A percentile compares a stretch with the other conserved stretches of the same genome.
phyloP scores from a whole-genome alignment of 73 alveolate genomes.

The Paramecium octaurelia region DNA sequence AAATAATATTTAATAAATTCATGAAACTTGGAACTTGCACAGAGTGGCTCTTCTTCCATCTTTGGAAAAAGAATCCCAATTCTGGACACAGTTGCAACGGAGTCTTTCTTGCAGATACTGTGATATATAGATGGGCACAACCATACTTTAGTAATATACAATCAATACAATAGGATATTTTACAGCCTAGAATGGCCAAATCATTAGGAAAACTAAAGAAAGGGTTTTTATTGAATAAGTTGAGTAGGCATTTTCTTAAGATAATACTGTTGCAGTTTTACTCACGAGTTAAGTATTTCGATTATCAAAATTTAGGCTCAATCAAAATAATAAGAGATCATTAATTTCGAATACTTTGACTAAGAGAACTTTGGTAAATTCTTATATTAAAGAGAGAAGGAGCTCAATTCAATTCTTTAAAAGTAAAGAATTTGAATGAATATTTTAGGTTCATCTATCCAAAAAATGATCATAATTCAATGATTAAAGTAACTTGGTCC shows the following conservation, averaged over 20 bases:
- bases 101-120: constrained; percentile 70
- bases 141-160: constrained; percentile 67
- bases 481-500: constrained; percentile 78
- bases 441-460: constrained; percentile 53
- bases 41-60: constrained; percentile 63
- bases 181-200: constrained; percentile 70
- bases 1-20: background rate
- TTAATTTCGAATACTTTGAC: constrained; percentile 67
- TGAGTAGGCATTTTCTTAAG: background rate
- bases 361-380: constrained; percentile 67
- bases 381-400: constrained; percentile 67
- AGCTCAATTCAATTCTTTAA: constrained; percentile 69
- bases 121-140: constrained; percentile 71
- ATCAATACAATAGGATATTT: constrained; percentile 62
- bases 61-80: constrained; percentile 51
- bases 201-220: constrained; percentile 73
- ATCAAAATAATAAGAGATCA: constrained; percentile 55
- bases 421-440: constrained; percentile 48
- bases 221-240: constrained; percentile 52
- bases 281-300: background rate
- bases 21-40: constrained; percentile 38
- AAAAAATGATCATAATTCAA: constrained; percentile 66
- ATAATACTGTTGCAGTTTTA: background rate
- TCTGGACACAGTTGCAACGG: constrained; percentile 43
- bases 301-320: background rate